Evolutionary conservation across 2,329 filamentous ascomycete genomes (phyloP), one percentile per base, ranked within the genome.

Genomic region (Aspergillus pseudoglaucus): DNA sequence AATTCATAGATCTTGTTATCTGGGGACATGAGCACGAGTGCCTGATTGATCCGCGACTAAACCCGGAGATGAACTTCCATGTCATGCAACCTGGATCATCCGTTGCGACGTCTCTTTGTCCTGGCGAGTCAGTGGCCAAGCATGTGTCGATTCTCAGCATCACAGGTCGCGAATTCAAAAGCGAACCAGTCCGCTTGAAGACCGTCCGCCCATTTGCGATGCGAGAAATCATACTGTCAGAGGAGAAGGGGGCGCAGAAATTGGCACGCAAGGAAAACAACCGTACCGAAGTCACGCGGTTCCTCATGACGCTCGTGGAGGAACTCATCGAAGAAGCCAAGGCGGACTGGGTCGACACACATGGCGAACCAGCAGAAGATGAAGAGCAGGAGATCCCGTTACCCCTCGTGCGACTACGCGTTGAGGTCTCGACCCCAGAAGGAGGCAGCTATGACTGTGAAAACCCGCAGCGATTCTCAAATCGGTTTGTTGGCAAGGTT

Each of bases 11-110:
- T 62, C 76, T 98, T 4, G 82, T 98, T 0, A 80, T 98, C 44
- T 98, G 93, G 93, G 93, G 93, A 3, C 93, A 98, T 61, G 93
- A 98, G 68, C 93, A 98, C 63, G 91, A 98, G 66, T 98, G 93
- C 62, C 67, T 91, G 6, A 95, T 98, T 54, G 84, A 95, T 40
- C 93, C 93, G 0, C 74, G 75, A 1, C 76, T 83, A 42, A 98
- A 97, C 59, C 81, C 87, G 0, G 89, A 95, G 61, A 95, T 85
- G 42, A 86, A 85, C 0, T 98, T 98, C 58, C 83, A 93, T 57
- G 91, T 98, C 53, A 96, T 98, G 82, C 93, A 98, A 61, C 93
- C 93, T 0, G 93, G 93, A 0, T 98, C 93, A 0, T 97, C 93
- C 0, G 86, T 98, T 0, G 93, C 91, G 0, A 98, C 93, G 1